Conservation (phyloP, 805 yeast species). For the Candida oleophila region DNA sequence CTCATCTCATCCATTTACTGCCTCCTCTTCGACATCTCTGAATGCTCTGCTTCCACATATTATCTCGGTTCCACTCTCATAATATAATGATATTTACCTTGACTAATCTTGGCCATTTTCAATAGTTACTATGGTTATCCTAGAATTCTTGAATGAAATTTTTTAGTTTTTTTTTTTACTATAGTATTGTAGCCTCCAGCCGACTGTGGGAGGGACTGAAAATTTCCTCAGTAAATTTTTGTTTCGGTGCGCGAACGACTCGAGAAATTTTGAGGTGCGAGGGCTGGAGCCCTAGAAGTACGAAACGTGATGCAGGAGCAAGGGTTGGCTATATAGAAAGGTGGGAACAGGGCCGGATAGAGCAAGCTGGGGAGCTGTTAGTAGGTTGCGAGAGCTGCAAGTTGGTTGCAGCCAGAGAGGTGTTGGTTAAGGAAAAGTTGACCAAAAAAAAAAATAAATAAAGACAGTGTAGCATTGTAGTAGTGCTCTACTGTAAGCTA, state of each 20-base stretch:
- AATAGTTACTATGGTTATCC: slow-evolving; percentile 10
- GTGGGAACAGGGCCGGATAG: background rate
- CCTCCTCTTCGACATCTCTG: background rate
- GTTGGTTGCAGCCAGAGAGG: no score
- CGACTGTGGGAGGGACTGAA: slow-evolving; percentile 7
- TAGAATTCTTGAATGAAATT: background rate
- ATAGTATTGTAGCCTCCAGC: slow-evolving; percentile 2
- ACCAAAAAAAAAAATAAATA: no score
- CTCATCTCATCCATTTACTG: background rate
- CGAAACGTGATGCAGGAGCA: background rate
- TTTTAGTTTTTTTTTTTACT: background rate
- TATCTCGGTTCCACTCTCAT: background rate
- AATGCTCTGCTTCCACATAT: background rate
- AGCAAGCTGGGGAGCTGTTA: background rate
- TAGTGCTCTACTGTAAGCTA: no score
- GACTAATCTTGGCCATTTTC: slow-evolving; percentile 64
- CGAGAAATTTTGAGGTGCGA: slow-evolving; percentile 10
- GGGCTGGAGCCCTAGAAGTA: slow-evolving; percentile 9
- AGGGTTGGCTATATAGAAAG: slow-evolving; percentile 1
- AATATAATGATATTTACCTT: slow-evolving; percentile 42
- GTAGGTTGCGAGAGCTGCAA: background rate
- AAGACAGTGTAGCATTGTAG: no score
- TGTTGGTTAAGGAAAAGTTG: no score
- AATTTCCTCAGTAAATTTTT: slow-evolving; percentile 10
- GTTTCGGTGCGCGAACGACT: slow-evolving; percentile 4